Evolutionary conservation across 495 filamentous ascomycete genomes (phyloP), one percentile per base, ranked within the genome.

Genomic region (Xylaria cubensis): DNA sequence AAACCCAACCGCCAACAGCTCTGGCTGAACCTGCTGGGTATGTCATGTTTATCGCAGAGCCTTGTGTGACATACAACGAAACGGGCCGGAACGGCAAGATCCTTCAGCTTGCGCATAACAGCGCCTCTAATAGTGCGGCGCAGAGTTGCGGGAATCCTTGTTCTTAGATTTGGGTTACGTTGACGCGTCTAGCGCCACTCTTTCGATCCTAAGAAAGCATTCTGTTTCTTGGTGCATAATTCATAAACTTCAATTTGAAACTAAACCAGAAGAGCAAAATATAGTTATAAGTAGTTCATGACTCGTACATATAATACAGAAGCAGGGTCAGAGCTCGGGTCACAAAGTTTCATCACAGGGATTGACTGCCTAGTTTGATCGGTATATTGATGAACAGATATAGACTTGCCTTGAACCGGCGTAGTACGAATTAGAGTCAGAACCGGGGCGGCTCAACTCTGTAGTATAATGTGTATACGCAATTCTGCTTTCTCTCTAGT

Each of bases 331-430:
- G 34, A 42, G 36, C 44, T 32, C 26, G 32, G 46, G 50, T 67
- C 34, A 34, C 50, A 26, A 67, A 67, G 65, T 67, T 67, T 56
- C 36, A 36, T 56, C 36, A 67, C 46, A 67, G 26, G 44, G 64
- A 53, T 67, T 19, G 64, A 10, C 64, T 34, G 53, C 44, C n/a
- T 34, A 29, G 65, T 79, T 61, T 61, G 58, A 76, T 74, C 73
- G 76, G 70, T 82, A 83, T 84, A 84, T 82, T 80, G 80, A 77
- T 75, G 76, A 81, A 73, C 79, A 80, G 72, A 82, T 83, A 84
- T 84, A 82, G 76, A 73, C 29, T 67, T 67, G 21, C 63, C 63
- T 67, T 53, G 19, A 32, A 39, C 46, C 53, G 29, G 46, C 41
- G 48, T 36, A 17, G 64, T 65, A 44, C 39, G 39, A 44, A 41